phyloP scores from a whole-genome alignment of 1,284 basidiomycete species.

The Naganishia liquefaciens region DNA sequence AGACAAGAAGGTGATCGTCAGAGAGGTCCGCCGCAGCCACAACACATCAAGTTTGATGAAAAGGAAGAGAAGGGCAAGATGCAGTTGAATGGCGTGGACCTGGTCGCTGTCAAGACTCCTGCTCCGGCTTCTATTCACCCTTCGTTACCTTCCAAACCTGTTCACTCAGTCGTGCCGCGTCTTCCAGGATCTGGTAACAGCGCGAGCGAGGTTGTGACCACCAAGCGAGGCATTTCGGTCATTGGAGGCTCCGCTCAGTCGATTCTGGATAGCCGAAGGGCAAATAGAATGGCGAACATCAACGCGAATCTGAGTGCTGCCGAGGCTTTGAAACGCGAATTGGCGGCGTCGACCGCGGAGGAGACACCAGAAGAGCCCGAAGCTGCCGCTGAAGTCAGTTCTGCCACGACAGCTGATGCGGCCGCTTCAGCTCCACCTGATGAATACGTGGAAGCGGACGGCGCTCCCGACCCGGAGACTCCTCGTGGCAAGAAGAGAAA shows the following conservation, averaged over 20 bases:
- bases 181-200: conserved; percentile 15
- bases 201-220: conserved; percentile 12
- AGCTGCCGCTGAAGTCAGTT: conserved; percentile 31
- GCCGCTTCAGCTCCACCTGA: conserved; percentile 31
- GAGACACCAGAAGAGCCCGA: conserved; percentile 13
- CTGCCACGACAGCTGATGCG: conserved; percentile 35
- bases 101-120: conserved; percentile 47
- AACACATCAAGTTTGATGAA: conserved; percentile 13
- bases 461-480: conserved; percentile 22
- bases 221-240: conserved; percentile 17
- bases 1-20: conserved; percentile 55
- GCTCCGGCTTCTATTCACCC: conserved; percentile 49
- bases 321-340: conserved; percentile 86
- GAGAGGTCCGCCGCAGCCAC: conserved; percentile 25
- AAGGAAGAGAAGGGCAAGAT: conserved; percentile 37
- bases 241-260: conserved; percentile 27
- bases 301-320: conserved; percentile 97
- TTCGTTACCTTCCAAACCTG: conserved; percentile 42
- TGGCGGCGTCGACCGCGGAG: conserved; percentile 59
- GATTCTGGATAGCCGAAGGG: conserved; percentile 47
- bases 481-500: conserved; percentile 69
- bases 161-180: conserved; percentile 57
- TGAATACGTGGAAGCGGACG: conserved; percentile 49
- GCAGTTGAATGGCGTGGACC: conserved; percentile 53
- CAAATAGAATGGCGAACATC: conserved; percentile 71